Percentiles rank a stretch among this genome's conserved stretches.
Evolutionary conservation across 331 rosid species (phyloP).

Genomic region (Prunus yedoensis): DNA sequence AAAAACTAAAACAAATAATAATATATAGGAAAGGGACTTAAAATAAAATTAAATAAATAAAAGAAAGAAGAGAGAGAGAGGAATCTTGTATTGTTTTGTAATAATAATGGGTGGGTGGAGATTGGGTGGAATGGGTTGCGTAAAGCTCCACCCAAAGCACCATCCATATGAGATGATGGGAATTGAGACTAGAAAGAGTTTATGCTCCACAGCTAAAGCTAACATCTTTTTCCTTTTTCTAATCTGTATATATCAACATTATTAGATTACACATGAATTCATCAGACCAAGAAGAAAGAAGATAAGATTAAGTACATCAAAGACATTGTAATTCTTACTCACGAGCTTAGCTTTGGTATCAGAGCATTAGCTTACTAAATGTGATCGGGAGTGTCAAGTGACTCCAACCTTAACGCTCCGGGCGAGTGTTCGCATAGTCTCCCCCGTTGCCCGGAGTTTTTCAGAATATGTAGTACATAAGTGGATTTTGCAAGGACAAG

Average conservation of each 20-base stretch:
- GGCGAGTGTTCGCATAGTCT: no score
- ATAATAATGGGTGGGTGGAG: constrained; percentile 22
- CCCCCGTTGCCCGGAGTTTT: no score
- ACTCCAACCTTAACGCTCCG: no score
- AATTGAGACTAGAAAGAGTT: background rate
- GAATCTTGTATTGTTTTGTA: background rate
- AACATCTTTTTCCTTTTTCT: background rate
- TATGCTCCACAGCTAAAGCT: constrained; percentile 19
- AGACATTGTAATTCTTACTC: background rate
- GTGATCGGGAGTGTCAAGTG: no score
- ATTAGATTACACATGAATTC: background rate
- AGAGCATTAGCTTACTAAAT: no score
- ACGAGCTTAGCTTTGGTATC: no score
- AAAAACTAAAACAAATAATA: background rate
- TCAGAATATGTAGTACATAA: no score
- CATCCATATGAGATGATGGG: constrained; percentile 11
- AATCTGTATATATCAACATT: background rate
- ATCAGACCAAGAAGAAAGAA: background rate
- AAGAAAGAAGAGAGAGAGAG: background rate
- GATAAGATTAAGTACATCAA: background rate
- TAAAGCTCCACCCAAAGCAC: constrained; percentile 69
- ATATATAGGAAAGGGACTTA: background rate
- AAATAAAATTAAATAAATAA: background rate
- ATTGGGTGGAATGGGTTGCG: constrained; percentile 59
- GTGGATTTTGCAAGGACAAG: no score